Evolutionary conservation across 2,329 filamentous ascomycete genomes (phyloP).

Genomic region (Sphaceloma murrayae): DNA sequence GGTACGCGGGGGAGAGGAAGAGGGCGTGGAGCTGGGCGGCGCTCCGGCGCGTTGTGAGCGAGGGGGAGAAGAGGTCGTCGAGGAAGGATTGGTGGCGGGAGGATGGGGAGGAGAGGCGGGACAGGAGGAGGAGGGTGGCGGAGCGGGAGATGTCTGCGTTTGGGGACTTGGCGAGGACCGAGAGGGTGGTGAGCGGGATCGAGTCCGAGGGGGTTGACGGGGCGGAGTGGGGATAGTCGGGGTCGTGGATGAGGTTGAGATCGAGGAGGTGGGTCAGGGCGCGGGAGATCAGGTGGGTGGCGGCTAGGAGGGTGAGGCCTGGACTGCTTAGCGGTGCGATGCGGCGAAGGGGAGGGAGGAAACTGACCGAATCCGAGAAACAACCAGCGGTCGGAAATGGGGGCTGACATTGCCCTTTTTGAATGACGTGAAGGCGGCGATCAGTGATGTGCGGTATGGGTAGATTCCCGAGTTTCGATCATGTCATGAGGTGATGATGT

Average conservation of each 20-base stretch:
- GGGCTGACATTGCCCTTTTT: background rate
- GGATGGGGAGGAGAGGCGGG: conserved; percentile 20
- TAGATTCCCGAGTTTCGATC: no score
- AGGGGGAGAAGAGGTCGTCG: conserved; percentile 31
- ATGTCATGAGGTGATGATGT: conserved; percentile 3
- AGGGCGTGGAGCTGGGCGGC: conserved; percentile 26
- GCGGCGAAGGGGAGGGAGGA: conserved; percentile 21
- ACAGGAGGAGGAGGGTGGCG: conserved; percentile 24
- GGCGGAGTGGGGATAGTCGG: conserved; percentile 65
- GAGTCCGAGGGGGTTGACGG: conserved; percentile 47
- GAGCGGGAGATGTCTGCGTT: conserved; percentile 37
- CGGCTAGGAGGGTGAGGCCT: conserved; percentile 48
- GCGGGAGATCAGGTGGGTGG: conserved; percentile 49
- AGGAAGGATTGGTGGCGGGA: conserved; percentile 20
- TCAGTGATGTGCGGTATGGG: no score
- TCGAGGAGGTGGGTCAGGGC: conserved; percentile 52
- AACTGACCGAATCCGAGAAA: conserved; percentile 37
- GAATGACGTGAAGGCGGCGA: background rate
- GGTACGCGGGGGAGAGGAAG: conserved; percentile 18
- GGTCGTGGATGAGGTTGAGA: conserved; percentile 59
- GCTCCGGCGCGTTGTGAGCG: conserved; percentile 24
- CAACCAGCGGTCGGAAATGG: conserved; percentile 35
- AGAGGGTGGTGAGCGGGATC: conserved; percentile 34
- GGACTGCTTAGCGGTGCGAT: background rate
- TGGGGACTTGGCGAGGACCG: conserved; percentile 32